Percentiles rank a stretch among this genome's conserved stretches.
Evolutionary conservation across 352 stramenopile genomes (phyloP).

Genomic region (Globisporangium viniferum): DNA sequence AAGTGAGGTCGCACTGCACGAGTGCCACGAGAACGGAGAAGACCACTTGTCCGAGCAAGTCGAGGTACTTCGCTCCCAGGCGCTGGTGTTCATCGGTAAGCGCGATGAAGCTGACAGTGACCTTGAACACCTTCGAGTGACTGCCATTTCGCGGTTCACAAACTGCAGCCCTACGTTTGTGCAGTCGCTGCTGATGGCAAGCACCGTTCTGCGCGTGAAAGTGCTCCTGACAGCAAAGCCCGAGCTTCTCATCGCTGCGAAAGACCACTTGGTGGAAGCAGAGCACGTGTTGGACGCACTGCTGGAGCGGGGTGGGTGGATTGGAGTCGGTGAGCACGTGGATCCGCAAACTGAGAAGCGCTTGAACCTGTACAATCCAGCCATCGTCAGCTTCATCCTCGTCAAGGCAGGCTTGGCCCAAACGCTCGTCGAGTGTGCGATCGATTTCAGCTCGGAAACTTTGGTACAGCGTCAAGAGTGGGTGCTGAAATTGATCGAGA

Average conservation of each 20-base stretch:
- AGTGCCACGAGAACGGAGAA: slow-evolving; percentile 36
- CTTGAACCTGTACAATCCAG: slow-evolving; percentile 54
- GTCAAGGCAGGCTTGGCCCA: slow-evolving; percentile 51
- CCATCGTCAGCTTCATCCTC: slow-evolving; percentile 44
- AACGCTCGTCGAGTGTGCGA: slow-evolving; percentile 40
- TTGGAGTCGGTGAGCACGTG: slow-evolving; percentile 25
- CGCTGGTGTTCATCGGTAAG: slow-evolving; percentile 37
- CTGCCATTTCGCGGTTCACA: slow-evolving; percentile 18
- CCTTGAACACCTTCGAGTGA: slow-evolving; percentile 25
- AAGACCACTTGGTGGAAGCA: slow-evolving; percentile 31
- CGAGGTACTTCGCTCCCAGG: slow-evolving; percentile 36
- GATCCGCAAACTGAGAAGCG: slow-evolving; percentile 22
- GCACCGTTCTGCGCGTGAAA: slow-evolving; percentile 35
- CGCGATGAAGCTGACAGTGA: slow-evolving; percentile 22
- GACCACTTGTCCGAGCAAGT: slow-evolving; percentile 39
- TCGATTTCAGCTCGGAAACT: slow-evolving; percentile 21
- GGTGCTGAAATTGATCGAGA: slow-evolving; percentile 32
- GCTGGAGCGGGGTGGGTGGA: slow-evolving; percentile 59
- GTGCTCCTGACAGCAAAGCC: slow-evolving; percentile 17
- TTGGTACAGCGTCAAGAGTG: slow-evolving; percentile 14
- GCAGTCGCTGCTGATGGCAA: slow-evolving; percentile 32
- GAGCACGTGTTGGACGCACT: slow-evolving; percentile 40
- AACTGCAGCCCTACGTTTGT: slow-evolving; percentile 37
- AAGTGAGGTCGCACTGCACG: slow-evolving; percentile 30
- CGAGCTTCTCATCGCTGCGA: slow-evolving; percentile 15